Conservation (phyloP, 2,329 filamentous ascomycete species). For the Pestalotiopsis sp. region DNA sequence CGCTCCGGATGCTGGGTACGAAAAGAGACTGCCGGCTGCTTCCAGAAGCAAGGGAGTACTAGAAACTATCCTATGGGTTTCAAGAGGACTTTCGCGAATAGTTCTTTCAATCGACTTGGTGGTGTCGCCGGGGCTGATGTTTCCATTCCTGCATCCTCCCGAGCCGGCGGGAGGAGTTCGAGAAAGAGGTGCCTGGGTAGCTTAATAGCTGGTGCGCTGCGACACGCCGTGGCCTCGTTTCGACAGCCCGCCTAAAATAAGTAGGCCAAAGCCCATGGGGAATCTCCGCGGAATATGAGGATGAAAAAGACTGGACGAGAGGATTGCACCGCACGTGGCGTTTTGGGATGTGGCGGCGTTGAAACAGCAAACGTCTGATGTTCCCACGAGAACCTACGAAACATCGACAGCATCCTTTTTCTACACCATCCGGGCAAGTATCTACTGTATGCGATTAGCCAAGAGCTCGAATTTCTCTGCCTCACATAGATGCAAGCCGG, state of each 20-base stretch:
- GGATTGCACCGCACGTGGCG: constrained; percentile 3
- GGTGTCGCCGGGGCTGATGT: neutral
- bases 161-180: neutral
- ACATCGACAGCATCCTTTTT: neutral
- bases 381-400: neutral
- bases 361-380: constrained; percentile 12
- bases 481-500: neutral
- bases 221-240: neutral
- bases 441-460: no score
- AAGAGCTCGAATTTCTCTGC: no score
- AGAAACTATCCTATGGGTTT: neutral
- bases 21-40: neutral
- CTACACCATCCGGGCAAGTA: no score
- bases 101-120: neutral
- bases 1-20: neutral
- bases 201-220: no score
- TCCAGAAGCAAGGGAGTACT: neutral
- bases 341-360: neutral
- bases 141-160: neutral
- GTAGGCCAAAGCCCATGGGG: neutral
- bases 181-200: neutral
- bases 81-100: neutral
- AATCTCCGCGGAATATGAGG: neutral
- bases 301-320: neutral
- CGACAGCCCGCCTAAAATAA: neutral